Conservation (phyloP, 345 rosid species). For the Viola odorata region DNA sequence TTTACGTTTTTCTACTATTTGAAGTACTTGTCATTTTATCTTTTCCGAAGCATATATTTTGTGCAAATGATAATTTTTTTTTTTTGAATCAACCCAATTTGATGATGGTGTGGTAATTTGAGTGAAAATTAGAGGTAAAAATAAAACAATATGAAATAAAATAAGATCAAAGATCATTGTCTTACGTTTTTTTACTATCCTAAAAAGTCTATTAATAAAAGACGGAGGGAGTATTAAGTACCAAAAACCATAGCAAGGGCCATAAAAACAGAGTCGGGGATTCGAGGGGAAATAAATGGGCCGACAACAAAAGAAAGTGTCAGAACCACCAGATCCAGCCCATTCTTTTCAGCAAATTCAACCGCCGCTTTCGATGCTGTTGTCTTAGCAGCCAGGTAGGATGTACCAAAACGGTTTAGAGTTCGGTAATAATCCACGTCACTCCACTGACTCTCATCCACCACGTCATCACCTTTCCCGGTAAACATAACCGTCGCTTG, state of each 20-base stretch:
- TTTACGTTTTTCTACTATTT: no score
- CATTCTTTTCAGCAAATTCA: constrained; percentile 33
- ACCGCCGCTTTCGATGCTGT: constrained; percentile 36
- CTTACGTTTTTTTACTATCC: no score
- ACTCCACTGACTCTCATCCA: constrained; percentile 34
- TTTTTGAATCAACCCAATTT: no score
- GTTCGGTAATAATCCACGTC: constrained; percentile 25
- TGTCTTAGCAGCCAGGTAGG: constrained; percentile 35
- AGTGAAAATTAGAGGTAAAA: no score
- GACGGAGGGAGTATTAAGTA: no score
- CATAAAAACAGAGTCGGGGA: constrained; percentile 37
- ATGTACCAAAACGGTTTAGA: constrained; percentile 20
- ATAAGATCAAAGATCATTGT: no score
- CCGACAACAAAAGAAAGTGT: constrained; percentile 36
- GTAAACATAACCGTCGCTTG: constrained; percentile 24
- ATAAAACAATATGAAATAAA: no score
- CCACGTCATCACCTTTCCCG: constrained; percentile 1
- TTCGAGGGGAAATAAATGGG: constrained; percentile 41
- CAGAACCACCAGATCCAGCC: constrained; percentile 33
- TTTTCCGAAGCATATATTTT: no score
- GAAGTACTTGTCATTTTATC: no score
- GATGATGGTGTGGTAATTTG: no score
- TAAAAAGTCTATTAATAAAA: no score
- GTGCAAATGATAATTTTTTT: no score
- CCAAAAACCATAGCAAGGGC: constrained; percentile 34